phyloP scores from a whole-genome alignment of 129 eudicot species.

The Arctium minus region DNA sequence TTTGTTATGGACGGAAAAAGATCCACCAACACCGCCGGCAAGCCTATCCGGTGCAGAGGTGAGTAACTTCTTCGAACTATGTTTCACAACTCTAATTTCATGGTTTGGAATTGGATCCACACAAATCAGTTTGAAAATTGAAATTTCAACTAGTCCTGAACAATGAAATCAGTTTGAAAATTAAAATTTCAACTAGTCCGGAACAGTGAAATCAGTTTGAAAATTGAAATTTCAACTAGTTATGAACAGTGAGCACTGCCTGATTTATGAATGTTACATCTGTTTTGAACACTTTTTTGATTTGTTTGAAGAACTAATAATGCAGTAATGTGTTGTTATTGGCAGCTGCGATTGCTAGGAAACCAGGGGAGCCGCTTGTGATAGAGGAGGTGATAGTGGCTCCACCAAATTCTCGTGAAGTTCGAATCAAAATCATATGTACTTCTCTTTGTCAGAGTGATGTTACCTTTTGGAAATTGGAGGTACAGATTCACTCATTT shows the following conservation, averaged over 20 bases:
- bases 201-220: too few species aligned
- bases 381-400: conserved; percentile 71
- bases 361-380: conserved; percentile 64
- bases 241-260: too few species aligned
- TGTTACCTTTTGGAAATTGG: conserved; percentile 60
- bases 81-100: background rate
- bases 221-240: background rate
- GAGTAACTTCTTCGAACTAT: background rate
- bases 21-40: conserved; percentile 31
- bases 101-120: background rate
- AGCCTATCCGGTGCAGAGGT: conserved; percentile 62
- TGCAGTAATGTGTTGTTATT: background rate
- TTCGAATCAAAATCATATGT: conserved; percentile 62
- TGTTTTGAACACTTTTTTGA: background rate
- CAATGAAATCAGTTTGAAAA: background rate
- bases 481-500: conserved; percentile 28
- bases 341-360: conserved; percentile 72
- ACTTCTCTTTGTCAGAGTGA: conserved; percentile 79
- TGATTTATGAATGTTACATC: background rate
- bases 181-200: background rate
- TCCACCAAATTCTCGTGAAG: conserved; percentile 56
- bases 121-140: too few species aligned
- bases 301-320: background rate
- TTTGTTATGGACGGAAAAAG: conserved; percentile 20
- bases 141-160: too few species aligned